phyloP scores from a whole-genome alignment of 1,139 yeast species.

The Nakaseomyces kungkrabaensis region DNA sequence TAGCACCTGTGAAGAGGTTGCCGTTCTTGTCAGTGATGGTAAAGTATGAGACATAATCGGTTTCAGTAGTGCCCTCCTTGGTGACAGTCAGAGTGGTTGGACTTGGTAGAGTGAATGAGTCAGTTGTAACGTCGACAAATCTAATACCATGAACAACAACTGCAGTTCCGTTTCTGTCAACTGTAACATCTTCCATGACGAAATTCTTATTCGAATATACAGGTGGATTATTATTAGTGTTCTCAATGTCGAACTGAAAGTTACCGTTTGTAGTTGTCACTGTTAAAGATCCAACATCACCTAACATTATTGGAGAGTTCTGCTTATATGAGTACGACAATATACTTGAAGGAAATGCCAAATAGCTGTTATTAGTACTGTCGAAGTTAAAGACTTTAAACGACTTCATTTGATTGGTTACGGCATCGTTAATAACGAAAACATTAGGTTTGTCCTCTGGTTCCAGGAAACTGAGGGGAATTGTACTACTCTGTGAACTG shows the following conservation, averaged over 20 bases:
- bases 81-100: neutral
- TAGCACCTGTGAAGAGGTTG: neutral
- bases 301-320: too few relatives aligned
- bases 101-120: neutral
- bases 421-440: neutral
- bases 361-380: neutral
- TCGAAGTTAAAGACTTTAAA: neutral
- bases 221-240: too few relatives aligned
- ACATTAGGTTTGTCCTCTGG: neutral
- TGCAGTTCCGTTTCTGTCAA: too few relatives aligned
- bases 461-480: neutral
- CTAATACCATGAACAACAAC: too few relatives aligned
- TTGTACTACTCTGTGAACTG: too few relatives aligned
- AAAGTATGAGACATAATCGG: neutral
- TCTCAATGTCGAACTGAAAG: too few relatives aligned
- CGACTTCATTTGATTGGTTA: neutral
- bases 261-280: too few relatives aligned
- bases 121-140: neutral
- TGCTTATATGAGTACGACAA: neutral
- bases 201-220: too few relatives aligned
- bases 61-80: neutral
- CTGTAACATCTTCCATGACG: too few relatives aligned
- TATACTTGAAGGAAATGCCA: neutral
- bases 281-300: too few relatives aligned
- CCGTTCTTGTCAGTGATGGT: neutral